These are phyloP conservation scores for Brassica napus DNA, from an alignment of 345 rosid species.

Conservation along the genomic window Da-Ae NC_063436.1:34404001-34404500, in stretches of 20 bases:
- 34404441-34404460: not conserved
- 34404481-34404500: not conserved
- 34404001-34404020: no score
- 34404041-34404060: not conserved
- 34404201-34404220: not conserved
- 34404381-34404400: not conserved
- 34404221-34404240: not conserved
- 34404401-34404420: not conserved
- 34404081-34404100: no score
- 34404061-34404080: not conserved
- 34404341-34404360: not conserved
- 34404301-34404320: no score
- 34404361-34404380: not conserved
- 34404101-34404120: not conserved
- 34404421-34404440: not conserved
- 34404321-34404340: not conserved
- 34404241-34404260: no score
- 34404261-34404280: no score
- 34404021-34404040: not conserved
- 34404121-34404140: not conserved
- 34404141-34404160: not conserved
- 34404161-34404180: not conserved
- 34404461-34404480: not conserved
- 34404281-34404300: no score
- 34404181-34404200: not conserved